Evolutionary conservation across 2,329 filamentous ascomycete species (phyloP), one percentile per base, ranked within the genome.

Genomic region (Ophiosphaerella korrae): DNA sequence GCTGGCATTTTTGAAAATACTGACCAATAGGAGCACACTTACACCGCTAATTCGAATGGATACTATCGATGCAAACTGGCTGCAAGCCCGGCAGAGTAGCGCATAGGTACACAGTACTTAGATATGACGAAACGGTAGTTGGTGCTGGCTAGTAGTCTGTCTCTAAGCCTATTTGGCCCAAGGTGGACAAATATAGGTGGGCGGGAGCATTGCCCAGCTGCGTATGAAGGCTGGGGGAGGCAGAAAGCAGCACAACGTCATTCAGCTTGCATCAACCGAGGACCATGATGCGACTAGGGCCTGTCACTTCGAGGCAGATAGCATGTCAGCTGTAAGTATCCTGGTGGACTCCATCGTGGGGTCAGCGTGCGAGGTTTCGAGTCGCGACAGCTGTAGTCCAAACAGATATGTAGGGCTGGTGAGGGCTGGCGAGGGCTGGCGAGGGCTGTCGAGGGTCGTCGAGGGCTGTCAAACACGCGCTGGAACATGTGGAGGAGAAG

Each of bases 41-140:
- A 58, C 71, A 73, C 71, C 71, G 71, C 71, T 57, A 66, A 63
- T 72, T 68, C 56, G 49, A 44, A 53, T 58, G 48, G 57, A 57
- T 34, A 42, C 48, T 23, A 45, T 55, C 33, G 54, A 64, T 62
- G 64, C 63, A 66, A 67, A 67, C 59, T 48, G 47, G 60, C 60
- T 63, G 62, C 61, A 61, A 53, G 58, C 50, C 40, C 35, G 53
- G 52, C 52, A 54, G 55, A 46, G 50, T 50, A 45, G 54, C 51
- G 55, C 57, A 56, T 13, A 14, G 12, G 39, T 14, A 13, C 3
- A 29, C 26, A 29, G 18, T 21, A 21, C 18, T 29, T 7, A 29
- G 26, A 11, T 53, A 64, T 67, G 63, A 65, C 64, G 65, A 60
- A 57, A 54, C 50, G 23, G 55, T 53, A 51, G 53, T 48, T 48